These are phyloP conservation scores for Trypanosoma lewisi DNA, from an alignment of 208 protist species.

Conservation along the genomic window DNA sequence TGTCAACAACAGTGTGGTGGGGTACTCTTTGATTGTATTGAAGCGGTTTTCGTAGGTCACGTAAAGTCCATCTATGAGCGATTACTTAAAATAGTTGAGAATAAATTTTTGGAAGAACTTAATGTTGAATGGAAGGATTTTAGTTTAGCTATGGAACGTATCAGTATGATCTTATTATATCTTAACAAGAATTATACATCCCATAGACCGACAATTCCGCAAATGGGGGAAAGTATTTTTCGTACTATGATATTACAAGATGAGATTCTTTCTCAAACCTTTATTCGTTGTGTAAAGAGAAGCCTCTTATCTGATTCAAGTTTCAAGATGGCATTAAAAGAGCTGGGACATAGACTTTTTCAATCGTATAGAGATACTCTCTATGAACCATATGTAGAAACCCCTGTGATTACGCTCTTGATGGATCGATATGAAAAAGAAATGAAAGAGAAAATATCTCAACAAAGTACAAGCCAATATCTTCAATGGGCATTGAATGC, in stretches of 20 bases:
- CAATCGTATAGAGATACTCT: slow-evolving; percentile 16
- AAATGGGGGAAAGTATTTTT: slow-evolving; percentile 57
- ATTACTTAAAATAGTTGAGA: slow-evolving; percentile 19
- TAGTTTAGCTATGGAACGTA: slow-evolving; percentile 37
- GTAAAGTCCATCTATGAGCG: slow-evolving; percentile 29
- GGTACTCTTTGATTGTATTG: slow-evolving; percentile 39
- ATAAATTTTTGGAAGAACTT: slow-evolving; percentile 39
- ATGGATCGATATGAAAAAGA: slow-evolving; percentile 15
- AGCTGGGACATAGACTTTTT: slow-evolving; percentile 5
- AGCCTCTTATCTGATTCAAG: slow-evolving; percentile 1
- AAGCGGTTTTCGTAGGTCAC: slow-evolving; percentile 38
- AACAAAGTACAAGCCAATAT: slow-evolving; percentile 19
- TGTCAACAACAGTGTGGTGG: slow-evolving; percentile 49
- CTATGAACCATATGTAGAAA: slow-evolving; percentile 21
- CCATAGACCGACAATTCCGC: slow-evolving; percentile 37
- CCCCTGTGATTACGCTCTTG: slow-evolving; percentile 20
- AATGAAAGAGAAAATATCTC: slow-evolving; percentile 11
- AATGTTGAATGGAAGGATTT: slow-evolving; percentile 50
- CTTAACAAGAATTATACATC: slow-evolving; percentile 57
- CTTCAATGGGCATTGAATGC: slow-evolving; percentile 25
- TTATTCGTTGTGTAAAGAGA: slow-evolving; percentile 13
- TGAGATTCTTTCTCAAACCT: slow-evolving; percentile 7
- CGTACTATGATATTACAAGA: slow-evolving; percentile 24
- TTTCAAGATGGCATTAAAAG: slow-evolving; percentile 6
- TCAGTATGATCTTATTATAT: slow-evolving; percentile 57